Conservation (phyloP, 805 yeast species). For the Myxozyma melibiosi region DNA sequence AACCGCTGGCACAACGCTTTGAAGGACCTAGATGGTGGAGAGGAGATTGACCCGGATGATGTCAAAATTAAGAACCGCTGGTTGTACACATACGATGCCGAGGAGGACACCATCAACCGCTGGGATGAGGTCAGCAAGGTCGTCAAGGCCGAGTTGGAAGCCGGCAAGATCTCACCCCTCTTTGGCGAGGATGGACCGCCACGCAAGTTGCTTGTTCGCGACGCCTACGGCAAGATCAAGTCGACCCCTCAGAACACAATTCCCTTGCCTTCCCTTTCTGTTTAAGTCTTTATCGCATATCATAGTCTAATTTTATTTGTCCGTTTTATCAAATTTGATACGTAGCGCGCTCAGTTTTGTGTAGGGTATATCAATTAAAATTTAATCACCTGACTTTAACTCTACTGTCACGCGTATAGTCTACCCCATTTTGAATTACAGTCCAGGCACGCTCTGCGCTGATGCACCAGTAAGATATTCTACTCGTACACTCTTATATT, state of each 20-base stretch:
- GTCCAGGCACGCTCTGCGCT: no score
- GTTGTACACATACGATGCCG: constrained; percentile 3
- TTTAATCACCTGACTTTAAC: no score
- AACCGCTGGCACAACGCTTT: constrained; percentile 12
- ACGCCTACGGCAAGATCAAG: constrained; percentile 6
- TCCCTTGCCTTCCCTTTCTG: neutral
- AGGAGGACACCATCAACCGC: constrained; percentile 1
- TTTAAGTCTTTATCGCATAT: neutral
- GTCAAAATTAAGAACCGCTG: constrained; percentile 13
- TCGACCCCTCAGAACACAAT: neutral
- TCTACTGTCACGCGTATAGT: no score
- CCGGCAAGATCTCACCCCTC: neutral
- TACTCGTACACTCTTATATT: no score
- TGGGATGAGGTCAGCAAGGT: constrained; percentile 4
- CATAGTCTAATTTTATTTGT: no score
- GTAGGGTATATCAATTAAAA: no score
- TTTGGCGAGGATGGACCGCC: constrained; percentile 9
- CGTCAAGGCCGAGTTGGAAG: constrained; percentile 1
- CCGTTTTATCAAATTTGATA: no score
- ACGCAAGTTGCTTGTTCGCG: constrained; percentile 1
- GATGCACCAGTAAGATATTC: no score
- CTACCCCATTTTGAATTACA: no score
- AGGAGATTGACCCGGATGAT: constrained; percentile 8
- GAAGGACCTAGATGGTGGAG: constrained; percentile 1
- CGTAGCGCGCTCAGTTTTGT: no score